phyloP scores from a whole-genome alignment of 176 grass and related monocot species.

The Carex parvula region DNA sequence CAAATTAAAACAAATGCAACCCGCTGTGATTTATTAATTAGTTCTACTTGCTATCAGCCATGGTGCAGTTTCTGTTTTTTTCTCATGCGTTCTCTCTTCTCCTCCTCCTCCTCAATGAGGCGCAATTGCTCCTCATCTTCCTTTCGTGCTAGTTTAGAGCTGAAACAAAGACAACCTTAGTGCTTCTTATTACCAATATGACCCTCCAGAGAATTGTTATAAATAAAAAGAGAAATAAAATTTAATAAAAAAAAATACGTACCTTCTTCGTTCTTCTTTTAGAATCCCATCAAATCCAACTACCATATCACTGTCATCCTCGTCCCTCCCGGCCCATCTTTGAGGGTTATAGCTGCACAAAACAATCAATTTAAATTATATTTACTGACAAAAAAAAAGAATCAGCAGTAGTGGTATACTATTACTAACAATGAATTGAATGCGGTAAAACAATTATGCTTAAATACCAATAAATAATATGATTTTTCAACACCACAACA shows the following conservation, averaged over 20 bases:
- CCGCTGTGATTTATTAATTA: neutral
- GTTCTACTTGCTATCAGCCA: neutral
- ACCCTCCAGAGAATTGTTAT: neutral
- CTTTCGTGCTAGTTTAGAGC: constrained; percentile 53
- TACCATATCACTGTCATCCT: constrained; percentile 74
- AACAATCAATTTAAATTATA: constrained; percentile 1
- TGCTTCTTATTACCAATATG: neutral
- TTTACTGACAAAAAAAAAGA: neutral
- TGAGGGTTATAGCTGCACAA: constrained; percentile 65
- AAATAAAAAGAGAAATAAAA: neutral
- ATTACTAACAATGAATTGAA: neutral
- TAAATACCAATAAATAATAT: constrained; percentile 8
- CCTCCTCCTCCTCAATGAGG: constrained; percentile 68
- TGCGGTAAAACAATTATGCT: neutral
- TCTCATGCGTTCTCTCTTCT: constrained; percentile 28
- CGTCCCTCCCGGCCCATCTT: constrained; percentile 47
- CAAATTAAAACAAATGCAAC: neutral
- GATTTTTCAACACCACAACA: neutral
- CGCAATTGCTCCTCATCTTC: constrained; percentile 67
- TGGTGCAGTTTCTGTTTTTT: constrained; percentile 47
- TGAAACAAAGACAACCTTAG: constrained; percentile 17
- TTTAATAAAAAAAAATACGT: neutral
- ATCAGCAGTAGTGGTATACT: neutral
- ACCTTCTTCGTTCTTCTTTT: constrained; percentile 79
- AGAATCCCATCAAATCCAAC: constrained; percentile 56